Evolutionary conservation across 2,329 filamentous ascomycete species (phyloP).

Genomic region (Scortechinia acanthostroma): DNA sequence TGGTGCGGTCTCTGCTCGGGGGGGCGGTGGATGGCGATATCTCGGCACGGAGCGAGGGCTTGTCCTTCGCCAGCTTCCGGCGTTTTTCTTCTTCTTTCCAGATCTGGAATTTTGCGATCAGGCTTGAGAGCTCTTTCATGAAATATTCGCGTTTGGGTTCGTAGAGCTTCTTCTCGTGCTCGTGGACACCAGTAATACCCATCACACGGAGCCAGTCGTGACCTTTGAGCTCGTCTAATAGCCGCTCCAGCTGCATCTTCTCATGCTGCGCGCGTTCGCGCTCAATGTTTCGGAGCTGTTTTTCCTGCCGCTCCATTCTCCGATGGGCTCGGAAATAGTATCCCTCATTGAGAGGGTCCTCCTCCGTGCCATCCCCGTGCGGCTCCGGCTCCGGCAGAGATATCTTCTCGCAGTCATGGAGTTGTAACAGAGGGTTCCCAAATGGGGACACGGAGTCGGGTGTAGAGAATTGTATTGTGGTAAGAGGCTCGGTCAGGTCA

Average conservation of each 20-base stretch:
- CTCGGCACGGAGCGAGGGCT: not conserved
- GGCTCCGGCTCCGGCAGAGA: not conserved
- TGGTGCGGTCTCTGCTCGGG: no score
- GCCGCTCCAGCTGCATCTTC: not conserved
- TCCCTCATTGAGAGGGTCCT: not conserved
- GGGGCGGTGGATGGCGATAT: no score
- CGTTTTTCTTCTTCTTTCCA: constrained; percentile 2
- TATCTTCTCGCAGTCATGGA: not conserved
- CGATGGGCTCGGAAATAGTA: not conserved
- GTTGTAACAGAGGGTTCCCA: not conserved
- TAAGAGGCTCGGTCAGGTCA: not conserved
- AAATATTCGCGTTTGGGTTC: not conserved
- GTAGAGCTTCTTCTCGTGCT: not conserved
- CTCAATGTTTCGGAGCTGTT: constrained; percentile 2
- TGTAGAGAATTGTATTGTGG: not conserved
- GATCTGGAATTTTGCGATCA: not conserved
- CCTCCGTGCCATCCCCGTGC: not conserved
- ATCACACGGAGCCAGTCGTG: not conserved
- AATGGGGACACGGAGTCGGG: not conserved
- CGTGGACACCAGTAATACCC: not conserved
- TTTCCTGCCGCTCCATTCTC: constrained; percentile 1
- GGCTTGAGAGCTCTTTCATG: not conserved
- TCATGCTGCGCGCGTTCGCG: not conserved
- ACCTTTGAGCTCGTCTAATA: not conserved
- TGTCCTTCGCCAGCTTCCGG: not conserved